Evolutionary conservation across 352 stramenopile species (phyloP), one percentile per base, ranked within the genome.

Genomic region (Globisporangium takayamanum): DNA sequence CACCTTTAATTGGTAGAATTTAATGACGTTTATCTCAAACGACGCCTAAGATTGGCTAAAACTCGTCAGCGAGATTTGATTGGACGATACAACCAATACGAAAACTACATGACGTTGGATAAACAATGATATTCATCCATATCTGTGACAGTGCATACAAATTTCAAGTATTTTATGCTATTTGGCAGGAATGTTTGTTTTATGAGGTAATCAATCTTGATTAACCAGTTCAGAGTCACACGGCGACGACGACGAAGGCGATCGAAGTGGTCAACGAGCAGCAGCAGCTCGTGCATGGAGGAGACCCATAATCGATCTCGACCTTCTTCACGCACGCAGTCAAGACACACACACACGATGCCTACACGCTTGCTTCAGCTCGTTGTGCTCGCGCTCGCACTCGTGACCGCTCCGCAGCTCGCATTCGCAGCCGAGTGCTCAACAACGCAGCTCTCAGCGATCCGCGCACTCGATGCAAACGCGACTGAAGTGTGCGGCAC

Each of bases 391-490:
- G 20, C 48, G 37, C 18, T 55, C 37, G 12, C 50, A 20, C 56
- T 62, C 47, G 36, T 47, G 16, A 16, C 30, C 5, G 18, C 51
- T 7, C 22, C 12, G 26, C 26, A 36, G 7, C 20, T 30, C 37
- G 26, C 49, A 14, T 37, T 22, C 10, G n/a, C 52, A 3, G 53
- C 36, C 14, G 28, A 68, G 14, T 61, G 56, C 28, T 48, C 54
- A 5, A 7, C 33, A 3, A 22, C 62, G 41, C 45, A 65, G 39
- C 20, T 66, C 36, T 37, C n/a, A 22, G 18, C 25, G 26, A 57
- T 66, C 45, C 37, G 20, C 20, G 60, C 54, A 15, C 50, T 62
- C 53, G 37, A 57, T 36, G 45, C 44, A 1, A 64, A 64, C 52
- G 52, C 52, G 12, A 64, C 59, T 18, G 52, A 46, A 3, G 47